Conservation (phyloP, 305 asterid genomes). For the Fraxinus latifolia region DNA sequence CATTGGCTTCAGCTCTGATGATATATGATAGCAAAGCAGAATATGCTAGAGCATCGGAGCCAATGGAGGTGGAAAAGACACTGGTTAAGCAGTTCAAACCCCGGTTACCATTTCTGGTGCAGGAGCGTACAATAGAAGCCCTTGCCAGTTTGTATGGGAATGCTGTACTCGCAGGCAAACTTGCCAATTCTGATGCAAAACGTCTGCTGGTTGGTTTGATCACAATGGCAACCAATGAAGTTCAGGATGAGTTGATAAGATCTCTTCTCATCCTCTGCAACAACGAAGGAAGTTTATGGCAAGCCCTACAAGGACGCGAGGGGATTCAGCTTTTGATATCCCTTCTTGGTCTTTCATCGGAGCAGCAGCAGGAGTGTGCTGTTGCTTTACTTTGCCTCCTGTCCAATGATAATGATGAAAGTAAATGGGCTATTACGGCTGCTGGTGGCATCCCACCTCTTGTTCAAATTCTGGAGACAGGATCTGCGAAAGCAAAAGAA, state of each 20-base stretch:
- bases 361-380: conserved; percentile 99
- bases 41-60: conserved; percentile 75
- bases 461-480: conserved; percentile 95
- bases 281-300: conserved; percentile 89
- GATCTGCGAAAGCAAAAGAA: conserved; percentile 94
- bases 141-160: conserved; percentile 99
- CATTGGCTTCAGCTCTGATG: conserved; percentile 98
- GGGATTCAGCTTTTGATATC: conserved; percentile 96
- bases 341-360: conserved; percentile 97
- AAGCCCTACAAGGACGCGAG: conserved; percentile 97
- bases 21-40: conserved; percentile 90
- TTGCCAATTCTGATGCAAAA: conserved; percentile 90
- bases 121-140: conserved; percentile 97
- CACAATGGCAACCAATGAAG: conserved; percentile 90
- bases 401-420: conserved; percentile 88
- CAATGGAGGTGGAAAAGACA: conserved; percentile 83
- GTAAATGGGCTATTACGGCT: conserved; percentile 99
- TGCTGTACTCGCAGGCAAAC: conserved; percentile 64
- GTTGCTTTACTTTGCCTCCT: conserved; percentile 92
- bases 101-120: conserved; percentile 64
- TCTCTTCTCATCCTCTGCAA: conserved; percentile 86
- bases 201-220: conserved; percentile 89
- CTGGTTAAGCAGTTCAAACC: conserved; percentile 78
- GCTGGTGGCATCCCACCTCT: conserved; percentile 99
- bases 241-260: conserved; percentile 85